Base-by-base conservation (phyloP, 345 rosid genomes). In the Corchorus olitorius region DNA sequence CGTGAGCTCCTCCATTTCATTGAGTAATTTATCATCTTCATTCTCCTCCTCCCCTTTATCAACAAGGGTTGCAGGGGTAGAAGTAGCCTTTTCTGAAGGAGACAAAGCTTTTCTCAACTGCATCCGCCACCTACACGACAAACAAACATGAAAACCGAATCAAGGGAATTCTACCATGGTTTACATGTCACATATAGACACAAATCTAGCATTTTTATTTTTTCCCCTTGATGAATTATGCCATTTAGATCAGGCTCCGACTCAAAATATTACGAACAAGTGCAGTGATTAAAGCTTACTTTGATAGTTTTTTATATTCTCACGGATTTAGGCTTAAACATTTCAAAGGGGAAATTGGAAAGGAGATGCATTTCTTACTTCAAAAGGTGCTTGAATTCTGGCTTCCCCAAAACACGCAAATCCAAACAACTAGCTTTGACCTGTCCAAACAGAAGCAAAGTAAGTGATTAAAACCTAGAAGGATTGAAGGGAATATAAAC, bases 1-100 rank as follows among this genome's bases (percentile, higher is more conserved):
- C 15, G 90, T 87, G 78, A 96, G 77, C 81, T 96, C 97, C 77
- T 93, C 99, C 94, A 96, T 89, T 85, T 96, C 99, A 83, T 92
- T 90, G 54, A 96, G 94, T 66, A 92, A 81, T 79, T 75, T 93
- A 83, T 93, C 97, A 81, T 96, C 98, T 48, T 86, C 95, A 74
- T 91, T 91, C 79, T 85, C 90, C 67, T 85, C 87, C 53, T 75
- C 83, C 53, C 89, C 87, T 50, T 79, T 84, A 35, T 68, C 86
- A 12, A 64, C 86, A 16, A 82, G 87, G 63, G 79, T 77, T 17
- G 79, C 81, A 72, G 77, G 19, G 17, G 49, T 75, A 56, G 88
- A 46, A 52, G 62, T 75, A 81, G 87, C 84, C 84, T 92, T 91
- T 73, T 89, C 85, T 17, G 90, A 64, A 60, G 97, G 93, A 83